Evolutionary conservation across 306 rosid genomes (phyloP), one percentile per base, ranked within the genome.

Genomic region (Acacia melanoxylon): DNA sequence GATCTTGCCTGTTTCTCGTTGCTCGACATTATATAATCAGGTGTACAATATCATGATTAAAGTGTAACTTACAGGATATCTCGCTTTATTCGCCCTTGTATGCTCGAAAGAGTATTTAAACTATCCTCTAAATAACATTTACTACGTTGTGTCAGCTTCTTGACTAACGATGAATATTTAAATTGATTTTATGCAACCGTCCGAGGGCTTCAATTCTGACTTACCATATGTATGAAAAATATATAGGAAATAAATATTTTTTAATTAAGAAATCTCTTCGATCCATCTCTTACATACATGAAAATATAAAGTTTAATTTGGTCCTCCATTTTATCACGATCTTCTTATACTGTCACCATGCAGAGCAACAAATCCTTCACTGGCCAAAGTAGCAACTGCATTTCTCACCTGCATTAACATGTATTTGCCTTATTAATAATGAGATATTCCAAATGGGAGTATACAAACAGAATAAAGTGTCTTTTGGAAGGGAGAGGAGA

Each of bases 341-440:
- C 97, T 87, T 80, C 87, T 93, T 15, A 95, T 70, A 79, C 74
- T 87, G 88, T 95, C 99, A 4, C 97, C 99, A 15, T 86, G 92
- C 86, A 89, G 48, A 42, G 86, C 83, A 48, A 90, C 91, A 82
- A 92, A 91, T 80, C 99, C 98, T 84, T 95, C 99, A 59, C 88
- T 81, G 49, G 96, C 91, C 0, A 95, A 93, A 19, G 91, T 91
- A 33, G 91, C 42, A 22, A 89, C 82, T 31, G 96, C 93, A 76
- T 82, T 93, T 87, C 89, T 93, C 48, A 92, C 85, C 98, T 95
- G 98, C 71, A 81, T 72, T 76, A 72, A 80, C 82, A 77, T 68
- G 76, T 46, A 13, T 73, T 72, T 20, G 33, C 33, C 49, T 77
- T 83, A 82, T 82, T 66, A 82, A 27, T 29, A 29, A 76, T 52